Evolutionary conservation across 345 rosid species (phyloP), one percentile per base, ranked within the genome.

Genomic region (Anastatica hierochuntica): DNA sequence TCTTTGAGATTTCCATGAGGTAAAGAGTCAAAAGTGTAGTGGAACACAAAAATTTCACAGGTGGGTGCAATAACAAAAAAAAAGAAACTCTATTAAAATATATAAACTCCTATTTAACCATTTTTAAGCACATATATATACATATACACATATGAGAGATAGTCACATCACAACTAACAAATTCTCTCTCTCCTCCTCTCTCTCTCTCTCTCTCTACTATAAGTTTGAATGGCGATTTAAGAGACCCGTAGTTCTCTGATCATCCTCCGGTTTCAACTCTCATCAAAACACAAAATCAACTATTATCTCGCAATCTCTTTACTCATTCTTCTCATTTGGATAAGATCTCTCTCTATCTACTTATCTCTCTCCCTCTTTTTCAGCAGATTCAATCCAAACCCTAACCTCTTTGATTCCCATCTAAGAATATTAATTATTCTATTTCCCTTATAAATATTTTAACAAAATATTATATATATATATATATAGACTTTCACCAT

Each of bases 211-310:
- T n/a, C n/a, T n/a, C n/a, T n/a, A n/a, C n/a, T 35, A 47, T 56
- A 62, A 61, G 45, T 66, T 53, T 50, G 62, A 60, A 47, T 64
- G 67, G 58, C 74, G 77, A 77, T 59, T 60, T 53, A 41, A 29
- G 74, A 58, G 69, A 67, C 77, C 76, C 80, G 75, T 48, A 66
- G 63, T 63, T 65, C 37, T 58, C 69, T 72, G 75, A 73, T 74
- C 75, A 56, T 62, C 67, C 58, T 80, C 77, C 74, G 69, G 14
- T 73, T 72, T 67, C 55, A 36, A 64, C 71, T 72, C 80, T 77
- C 61, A 40, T 50, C 62, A 43, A 51, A 62, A 50, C 67, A 53
- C 47, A 44, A 59, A n/a, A 66, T 45, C 49, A 61, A 39, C 63
- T 56, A 44, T 54, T 53, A 68, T 69, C 66, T 59, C 66, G 52